Evolutionary conservation across 192 early-diverging fungal species (phyloP), one percentile per base, ranked within the genome.

Genomic region (Podila epigama): DNA sequence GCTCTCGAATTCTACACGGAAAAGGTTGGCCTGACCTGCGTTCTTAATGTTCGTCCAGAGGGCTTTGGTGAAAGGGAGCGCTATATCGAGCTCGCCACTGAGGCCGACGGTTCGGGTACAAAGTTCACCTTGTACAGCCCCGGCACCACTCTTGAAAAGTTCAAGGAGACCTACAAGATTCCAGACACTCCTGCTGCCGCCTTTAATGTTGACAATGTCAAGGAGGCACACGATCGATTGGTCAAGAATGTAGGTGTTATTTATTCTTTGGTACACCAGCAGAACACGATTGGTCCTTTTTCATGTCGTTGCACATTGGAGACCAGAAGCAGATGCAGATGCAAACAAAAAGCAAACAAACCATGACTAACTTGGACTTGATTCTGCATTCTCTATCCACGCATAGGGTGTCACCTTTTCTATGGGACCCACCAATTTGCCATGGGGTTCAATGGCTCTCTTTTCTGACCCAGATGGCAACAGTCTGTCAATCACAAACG

Each of bases 381-480:
- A n/a, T n/a, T n/a, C n/a, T n/a, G n/a, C n/a, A n/a, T n/a, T n/a
- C n/a, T n/a, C n/a, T n/a, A n/a, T n/a, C 5, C 34, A 10, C 28
- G 3, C 3, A 18, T 51, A 70, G 70, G 70, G 72, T 3, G 65
- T 75, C 4, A 31, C 48, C 18, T 75, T 67, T 20, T 61, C 60
- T 41, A 67, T 75, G 72, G 52, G 51, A 5, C 72, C 72, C 0
- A 31, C 51, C 1, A 57, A 75, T 28, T 57, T 58, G 42, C 64
- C 72, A 7, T 75, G 72, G 72, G 72, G 72, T 15, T 54, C 40
- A n/a, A 50, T 75, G 53, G 72, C 72, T 16, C 40, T 55, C 52
- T 48, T 75, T n/a, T 10, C 27, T 2, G 72, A 75, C 10, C 72
- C 72, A 3, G 72, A 75, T 63, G 72, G 72, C 40, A 75, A 75